Conservation (phyloP, 2,329 filamentous ascomycete species). For the Cercospora beticola region DNA sequence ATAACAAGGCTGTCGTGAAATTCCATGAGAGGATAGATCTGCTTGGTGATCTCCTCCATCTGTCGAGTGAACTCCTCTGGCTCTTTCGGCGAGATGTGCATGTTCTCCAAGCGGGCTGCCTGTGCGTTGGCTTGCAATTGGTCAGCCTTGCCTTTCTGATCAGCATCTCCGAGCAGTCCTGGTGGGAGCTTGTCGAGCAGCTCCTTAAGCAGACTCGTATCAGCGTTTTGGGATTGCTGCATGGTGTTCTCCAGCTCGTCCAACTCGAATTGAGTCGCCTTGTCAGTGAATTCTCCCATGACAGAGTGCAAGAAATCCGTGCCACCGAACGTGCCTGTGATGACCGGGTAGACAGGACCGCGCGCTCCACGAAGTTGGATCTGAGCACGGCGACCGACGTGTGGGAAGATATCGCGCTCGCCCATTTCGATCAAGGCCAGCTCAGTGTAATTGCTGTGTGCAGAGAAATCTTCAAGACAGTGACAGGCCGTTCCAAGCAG, state of each 20-base stretch:
- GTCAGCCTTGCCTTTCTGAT: conserved; percentile 73
- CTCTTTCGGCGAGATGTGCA: conserved; percentile 71
- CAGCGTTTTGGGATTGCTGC: conserved; percentile 58
- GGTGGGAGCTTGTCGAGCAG: conserved; percentile 79
- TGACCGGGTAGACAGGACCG: conserved; percentile 70
- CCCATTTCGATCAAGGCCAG: conserved; percentile 84
- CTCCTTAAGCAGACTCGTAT: conserved; percentile 74
- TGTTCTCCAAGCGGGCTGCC: conserved; percentile 71
- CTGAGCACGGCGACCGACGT: conserved; percentile 74
- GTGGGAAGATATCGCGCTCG: conserved; percentile 78
- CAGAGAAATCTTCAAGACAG: conserved; percentile 88
- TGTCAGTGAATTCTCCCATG: conserved; percentile 76
- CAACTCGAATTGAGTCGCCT: conserved; percentile 86
- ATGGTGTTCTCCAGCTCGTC: conserved; percentile 85
- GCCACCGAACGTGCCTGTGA: conserved; percentile 91
- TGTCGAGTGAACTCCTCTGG: conserved; percentile 84
- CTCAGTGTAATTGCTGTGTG: conserved; percentile 91
- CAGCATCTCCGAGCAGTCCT: conserved; percentile 72
- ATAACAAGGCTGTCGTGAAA: conserved; percentile 90
- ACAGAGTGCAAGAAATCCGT: conserved; percentile 80
- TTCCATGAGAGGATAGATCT: conserved; percentile 86
- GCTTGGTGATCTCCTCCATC: conserved; percentile 67
- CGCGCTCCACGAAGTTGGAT: conserved; percentile 68
- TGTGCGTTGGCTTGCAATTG: conserved; percentile 76
- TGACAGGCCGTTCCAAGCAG: conserved; percentile 85